phyloP scores from a whole-genome alignment of 1,284 basidiomycete species.

The Pseudozyma thailandica region DNA sequence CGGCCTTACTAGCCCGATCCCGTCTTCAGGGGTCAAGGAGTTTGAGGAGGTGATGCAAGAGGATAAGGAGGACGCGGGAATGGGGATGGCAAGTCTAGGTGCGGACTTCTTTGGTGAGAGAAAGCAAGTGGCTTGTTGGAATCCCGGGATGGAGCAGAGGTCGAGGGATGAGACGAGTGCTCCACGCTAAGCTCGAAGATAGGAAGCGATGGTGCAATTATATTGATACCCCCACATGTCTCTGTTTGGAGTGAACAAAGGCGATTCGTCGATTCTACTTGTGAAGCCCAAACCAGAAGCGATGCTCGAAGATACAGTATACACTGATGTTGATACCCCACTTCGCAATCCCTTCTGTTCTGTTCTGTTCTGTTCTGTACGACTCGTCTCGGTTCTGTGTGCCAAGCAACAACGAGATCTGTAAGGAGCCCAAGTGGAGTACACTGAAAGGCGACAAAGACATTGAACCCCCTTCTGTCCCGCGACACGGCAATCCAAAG shows the following conservation, averaged over 20 bases:
- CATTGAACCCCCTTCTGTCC: too few relatives aligned
- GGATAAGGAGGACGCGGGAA: neutral
- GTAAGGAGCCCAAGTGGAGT: too few relatives aligned
- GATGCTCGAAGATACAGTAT: too few relatives aligned
- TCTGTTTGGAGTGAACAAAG: neutral
- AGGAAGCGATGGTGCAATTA: neutral
- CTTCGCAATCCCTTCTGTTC: too few relatives aligned
- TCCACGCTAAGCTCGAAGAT: neutral
- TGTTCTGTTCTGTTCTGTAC: too few relatives aligned
- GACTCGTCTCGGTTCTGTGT: too few relatives aligned
- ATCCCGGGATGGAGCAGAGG: constrained; percentile 35
- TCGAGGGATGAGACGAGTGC: constrained; percentile 17
- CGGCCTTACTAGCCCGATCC: constrained; percentile 17
- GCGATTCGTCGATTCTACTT: too few relatives aligned
- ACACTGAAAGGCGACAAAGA: too few relatives aligned
- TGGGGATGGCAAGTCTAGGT: constrained; percentile 19
- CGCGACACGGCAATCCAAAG: too few relatives aligned
- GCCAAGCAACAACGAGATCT: too few relatives aligned
- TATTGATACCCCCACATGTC: neutral
- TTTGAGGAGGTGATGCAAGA: constrained; percentile 7
- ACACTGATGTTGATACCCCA: too few relatives aligned
- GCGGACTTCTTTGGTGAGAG: constrained; percentile 46
- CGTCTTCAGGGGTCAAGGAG: neutral
- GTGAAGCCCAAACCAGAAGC: too few relatives aligned
- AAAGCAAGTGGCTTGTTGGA: constrained; percentile 42